Evolutionary conservation across 2,329 filamentous ascomycete genomes (phyloP).

Genomic region (Microcyclospora pomicola): DNA sequence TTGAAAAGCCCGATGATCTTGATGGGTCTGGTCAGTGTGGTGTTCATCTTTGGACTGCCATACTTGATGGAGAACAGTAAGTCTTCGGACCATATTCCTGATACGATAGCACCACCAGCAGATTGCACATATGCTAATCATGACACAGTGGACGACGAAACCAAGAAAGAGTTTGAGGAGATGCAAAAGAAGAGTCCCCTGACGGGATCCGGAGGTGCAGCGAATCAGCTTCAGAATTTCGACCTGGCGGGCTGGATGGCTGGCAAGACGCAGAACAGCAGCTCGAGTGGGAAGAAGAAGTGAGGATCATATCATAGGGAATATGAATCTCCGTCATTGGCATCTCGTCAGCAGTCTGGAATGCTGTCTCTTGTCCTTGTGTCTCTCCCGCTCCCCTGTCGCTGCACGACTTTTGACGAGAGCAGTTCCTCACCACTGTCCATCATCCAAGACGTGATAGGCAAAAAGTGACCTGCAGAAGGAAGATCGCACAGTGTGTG

Average conservation of each 20-base stretch:
- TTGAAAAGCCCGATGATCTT: conserved; percentile 96
- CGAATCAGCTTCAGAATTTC: conserved; percentile 46
- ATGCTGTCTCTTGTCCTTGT: no score
- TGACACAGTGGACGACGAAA: conserved; percentile 80
- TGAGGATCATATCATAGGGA: no score
- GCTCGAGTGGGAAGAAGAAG: no score
- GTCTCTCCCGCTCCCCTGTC: no score
- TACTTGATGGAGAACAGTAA: conserved; percentile 91
- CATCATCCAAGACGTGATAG: no score
- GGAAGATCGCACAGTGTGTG: no score
- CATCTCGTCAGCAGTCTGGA: no score
- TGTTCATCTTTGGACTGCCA: conserved; percentile 80
- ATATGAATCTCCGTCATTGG: no score
- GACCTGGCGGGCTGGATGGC: conserved; percentile 58
- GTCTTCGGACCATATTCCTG: conserved; percentile 24
- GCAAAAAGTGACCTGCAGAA: no score
- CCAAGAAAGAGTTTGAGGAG: conserved; percentile 81
- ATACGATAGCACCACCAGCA: not conserved
- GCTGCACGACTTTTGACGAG: no score
- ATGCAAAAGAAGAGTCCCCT: conserved; percentile 66
- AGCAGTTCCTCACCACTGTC: no score
- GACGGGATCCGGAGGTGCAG: conserved; percentile 26
- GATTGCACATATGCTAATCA: conserved; percentile 6
- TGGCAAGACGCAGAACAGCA: conserved; percentile 35
- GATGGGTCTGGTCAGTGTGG: conserved; percentile 71